Percentiles rank a stretch among this genome's conserved stretches.
Evolutionary conservation across 257 asterid species (phyloP).

Genomic region (Solanum raphanifolium): DNA sequence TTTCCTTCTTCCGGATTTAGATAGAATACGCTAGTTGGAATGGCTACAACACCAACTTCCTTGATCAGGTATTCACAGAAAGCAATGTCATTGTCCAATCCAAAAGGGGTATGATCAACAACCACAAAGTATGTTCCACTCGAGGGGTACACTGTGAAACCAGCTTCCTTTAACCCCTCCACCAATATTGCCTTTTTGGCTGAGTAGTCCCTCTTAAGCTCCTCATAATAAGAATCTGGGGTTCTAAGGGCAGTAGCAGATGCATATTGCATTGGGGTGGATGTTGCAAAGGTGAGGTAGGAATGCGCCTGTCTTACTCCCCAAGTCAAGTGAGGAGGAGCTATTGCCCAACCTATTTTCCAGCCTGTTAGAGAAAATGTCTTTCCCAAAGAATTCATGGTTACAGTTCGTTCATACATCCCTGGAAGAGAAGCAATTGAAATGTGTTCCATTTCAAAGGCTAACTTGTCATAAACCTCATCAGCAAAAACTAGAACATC

Average conservation of each 20-base stretch:
- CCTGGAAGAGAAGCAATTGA: slow-evolving; percentile 90
- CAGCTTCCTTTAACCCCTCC: slow-evolving; percentile 75
- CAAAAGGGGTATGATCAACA: slow-evolving; percentile 85
- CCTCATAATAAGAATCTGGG: slow-evolving; percentile 68
- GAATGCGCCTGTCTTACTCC: slow-evolving; percentile 92
- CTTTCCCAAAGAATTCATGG: slow-evolving; percentile 87
- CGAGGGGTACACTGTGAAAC: slow-evolving; percentile 71
- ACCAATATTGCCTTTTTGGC: slow-evolving; percentile 68
- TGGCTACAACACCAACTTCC: slow-evolving; percentile 91
- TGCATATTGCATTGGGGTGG: slow-evolving; percentile 96
- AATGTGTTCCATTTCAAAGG: slow-evolving; percentile 86
- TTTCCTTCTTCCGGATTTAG: slow-evolving; percentile 88
- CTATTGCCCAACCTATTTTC: slow-evolving; percentile 98
- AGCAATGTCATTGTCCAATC: slow-evolving; percentile 56
- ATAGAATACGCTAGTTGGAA: slow-evolving; percentile 88
- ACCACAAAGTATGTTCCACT: slow-evolving; percentile 92
- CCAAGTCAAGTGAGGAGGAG: slow-evolving; percentile 89
- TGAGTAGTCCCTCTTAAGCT: slow-evolving; percentile 60
- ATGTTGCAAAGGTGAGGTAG: slow-evolving; percentile 82
- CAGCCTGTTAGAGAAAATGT: slow-evolving; percentile 93
- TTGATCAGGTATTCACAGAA: slow-evolving; percentile 90
- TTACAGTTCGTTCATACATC: slow-evolving; percentile 78
- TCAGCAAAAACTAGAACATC: slow-evolving; percentile 71
- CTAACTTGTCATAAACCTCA: slow-evolving; percentile 84
- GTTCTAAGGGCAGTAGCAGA: slow-evolving; percentile 70